Base-by-base conservation (phyloP, 176 grass and related monocot species). In the Thalia dealbata region DNA sequence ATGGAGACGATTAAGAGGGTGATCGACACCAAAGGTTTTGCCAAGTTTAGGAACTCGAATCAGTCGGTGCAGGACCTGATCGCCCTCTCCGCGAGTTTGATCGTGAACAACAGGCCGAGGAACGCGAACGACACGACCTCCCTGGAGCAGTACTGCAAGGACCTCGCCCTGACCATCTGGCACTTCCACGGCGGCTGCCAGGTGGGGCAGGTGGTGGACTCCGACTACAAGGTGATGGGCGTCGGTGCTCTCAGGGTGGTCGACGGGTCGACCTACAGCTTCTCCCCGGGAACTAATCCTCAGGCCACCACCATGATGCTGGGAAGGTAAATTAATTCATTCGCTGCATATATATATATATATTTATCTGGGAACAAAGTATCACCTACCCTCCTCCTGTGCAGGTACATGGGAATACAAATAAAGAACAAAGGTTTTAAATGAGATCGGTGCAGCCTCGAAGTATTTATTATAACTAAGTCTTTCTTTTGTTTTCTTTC, bases 371-470 rank as follows among this genome's bases (percentile, higher is more conserved):
- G 4, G 32, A 38, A 38, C 4, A 4, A 4, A 38, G n/a, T 38
- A 38, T 38, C 32, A 2, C 32, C 3, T 38, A 38, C 3, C 4
- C 32, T 38, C 32, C 32, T 50, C 29, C 14, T 5, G 22, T 70
- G 66, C 76, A 96, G 88, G 86, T 91, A 96, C 28, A 86, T 96
- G 91, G 88, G 88, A 9, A 42, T 88, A n/a, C n/a, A n/a, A n/a
- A n/a, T n/a, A n/a, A n/a, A n/a, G n/a, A n/a, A n/a, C n/a, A n/a
- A n/a, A n/a, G n/a, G n/a, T n/a, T n/a, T n/a, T n/a, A n/a, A n/a
- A n/a, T n/a, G n/a, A n/a, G n/a, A n/a, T n/a, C n/a, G n/a, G n/a
- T n/a, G n/a, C n/a, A n/a, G n/a, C n/a, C n/a, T n/a, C n/a, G n/a
- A n/a, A n/a, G n/a, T n/a, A n/a, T n/a, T n/a, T n/a, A n/a, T n/a